Evolutionary conservation across 257 asterid genomes (phyloP).

Genomic region (Petunia secreta): DNA sequence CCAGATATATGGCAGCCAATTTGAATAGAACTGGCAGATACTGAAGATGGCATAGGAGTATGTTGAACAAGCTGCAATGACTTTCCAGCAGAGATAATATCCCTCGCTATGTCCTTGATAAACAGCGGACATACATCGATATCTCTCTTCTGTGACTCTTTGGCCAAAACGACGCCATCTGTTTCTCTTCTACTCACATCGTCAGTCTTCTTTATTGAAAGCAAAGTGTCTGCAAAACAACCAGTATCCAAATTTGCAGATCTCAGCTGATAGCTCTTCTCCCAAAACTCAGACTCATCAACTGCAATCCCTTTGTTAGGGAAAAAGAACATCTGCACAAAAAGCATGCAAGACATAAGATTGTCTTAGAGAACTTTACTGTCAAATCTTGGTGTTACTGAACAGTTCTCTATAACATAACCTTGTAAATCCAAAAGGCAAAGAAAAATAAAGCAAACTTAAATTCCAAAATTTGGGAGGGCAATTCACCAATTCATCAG

Average conservation of each 20-base stretch:
- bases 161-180: constrained; percentile 45
- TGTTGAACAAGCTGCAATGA: constrained; percentile 88
- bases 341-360: constrained; percentile 24
- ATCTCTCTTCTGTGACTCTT: constrained; percentile 53
- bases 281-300: constrained; percentile 96
- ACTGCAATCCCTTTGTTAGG: constrained; percentile 72
- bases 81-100: constrained; percentile 93
- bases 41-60: constrained; percentile 62
- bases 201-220: constrained; percentile 42
- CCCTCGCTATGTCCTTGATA: constrained; percentile 71
- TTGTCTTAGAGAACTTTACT: constrained; percentile 18
- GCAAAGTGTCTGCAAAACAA: constrained; percentile 42
- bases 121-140: constrained; percentile 76
- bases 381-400: constrained; percentile 12
- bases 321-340: constrained; percentile 80
- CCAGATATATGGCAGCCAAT: constrained; percentile 53
- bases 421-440: background rate
- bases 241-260: constrained; percentile 45
- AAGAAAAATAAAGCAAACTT: background rate
- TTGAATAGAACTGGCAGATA: constrained; percentile 42
- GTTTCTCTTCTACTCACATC: constrained; percentile 51
- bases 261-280: constrained; percentile 82
- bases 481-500: background rate
- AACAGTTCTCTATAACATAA: background rate
- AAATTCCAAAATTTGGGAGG: background rate